Conservation (phyloP, 257 asterid species). For the Solanum peruvianum region DNA sequence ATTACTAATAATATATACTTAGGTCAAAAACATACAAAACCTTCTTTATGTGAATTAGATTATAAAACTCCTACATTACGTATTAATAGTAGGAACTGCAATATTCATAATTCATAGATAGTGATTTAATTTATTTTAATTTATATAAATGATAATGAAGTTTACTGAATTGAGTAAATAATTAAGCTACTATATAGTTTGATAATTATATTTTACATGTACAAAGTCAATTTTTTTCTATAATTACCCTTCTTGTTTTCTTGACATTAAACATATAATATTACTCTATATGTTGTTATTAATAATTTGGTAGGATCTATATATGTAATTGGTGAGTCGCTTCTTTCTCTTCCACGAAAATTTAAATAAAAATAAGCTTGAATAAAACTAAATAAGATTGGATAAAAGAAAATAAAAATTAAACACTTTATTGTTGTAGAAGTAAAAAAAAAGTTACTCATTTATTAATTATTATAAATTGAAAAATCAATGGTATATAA, state of each 20-base stretch:
- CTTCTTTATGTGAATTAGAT: background rate
- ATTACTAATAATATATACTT: background rate
- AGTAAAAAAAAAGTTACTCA: no score
- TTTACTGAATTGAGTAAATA: background rate
- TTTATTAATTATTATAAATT: background rate
- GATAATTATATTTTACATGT: background rate
- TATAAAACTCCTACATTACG: background rate
- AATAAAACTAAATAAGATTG: no score
- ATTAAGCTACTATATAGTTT: background rate
- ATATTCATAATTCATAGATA: background rate
- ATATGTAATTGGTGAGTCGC: background rate
- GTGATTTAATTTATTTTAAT: background rate
- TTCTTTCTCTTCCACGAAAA: no score
- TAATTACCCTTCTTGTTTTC: background rate
- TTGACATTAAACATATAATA: background rate
- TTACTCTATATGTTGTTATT: no score
- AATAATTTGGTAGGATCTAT: no score
- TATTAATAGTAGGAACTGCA: background rate
- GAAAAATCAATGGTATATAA: background rate
- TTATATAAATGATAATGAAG: background rate
- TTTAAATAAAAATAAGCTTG: fast-evolving
- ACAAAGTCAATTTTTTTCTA: background rate
- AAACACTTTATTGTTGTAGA: no score
- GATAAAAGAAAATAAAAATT: no score
- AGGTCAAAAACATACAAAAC: background rate